A percentile compares a stretch with the other conserved stretches of the same genome.
These are phyloP conservation scores for Candolleomyces eurysporus DNA, from an alignment of 768 basidiomycete species.

Conservation along the genomic window DNA sequence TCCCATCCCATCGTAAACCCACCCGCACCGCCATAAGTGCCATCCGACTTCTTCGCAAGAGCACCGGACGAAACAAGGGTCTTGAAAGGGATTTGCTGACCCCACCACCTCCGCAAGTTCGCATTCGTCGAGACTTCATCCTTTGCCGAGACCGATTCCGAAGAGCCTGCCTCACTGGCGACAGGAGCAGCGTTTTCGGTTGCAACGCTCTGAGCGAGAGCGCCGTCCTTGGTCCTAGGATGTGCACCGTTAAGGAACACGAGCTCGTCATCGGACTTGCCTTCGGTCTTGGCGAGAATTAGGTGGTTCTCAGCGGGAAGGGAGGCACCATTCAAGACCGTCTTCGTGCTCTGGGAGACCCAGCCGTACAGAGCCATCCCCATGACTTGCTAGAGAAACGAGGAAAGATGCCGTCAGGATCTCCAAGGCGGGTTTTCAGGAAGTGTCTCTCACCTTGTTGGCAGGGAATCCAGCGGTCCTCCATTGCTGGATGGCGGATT, in stretches of 20 bases:
- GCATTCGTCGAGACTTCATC: slow-evolving; percentile 14
- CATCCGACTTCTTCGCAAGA: slow-evolving; percentile 42
- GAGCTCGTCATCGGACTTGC: slow-evolving; percentile 24
- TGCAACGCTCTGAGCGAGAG: slow-evolving; percentile 7
- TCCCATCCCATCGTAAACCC: slow-evolving; percentile 65
- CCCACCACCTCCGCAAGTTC: slow-evolving; percentile 42
- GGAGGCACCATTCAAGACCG: slow-evolving; percentile 39
- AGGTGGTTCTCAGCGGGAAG: slow-evolving; percentile 36
- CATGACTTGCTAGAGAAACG: slow-evolving; percentile 44
- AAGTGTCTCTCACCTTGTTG: slow-evolving; percentile 38
- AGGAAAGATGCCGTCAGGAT: neutral
- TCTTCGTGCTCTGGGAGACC: slow-evolving; percentile 53
- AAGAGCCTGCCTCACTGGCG: neutral
- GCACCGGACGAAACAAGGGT: slow-evolving; percentile 47
- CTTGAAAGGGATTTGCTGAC: slow-evolving; percentile 54
- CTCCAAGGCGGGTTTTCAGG: slow-evolving; percentile 32
- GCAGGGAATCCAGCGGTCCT: slow-evolving; percentile 65
- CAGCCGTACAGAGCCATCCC: slow-evolving; percentile 71
- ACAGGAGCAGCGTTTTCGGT: neutral
- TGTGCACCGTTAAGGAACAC: slow-evolving; percentile 50
- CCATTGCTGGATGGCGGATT: slow-evolving; percentile 62
- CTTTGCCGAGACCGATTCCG: slow-evolving; percentile 4
- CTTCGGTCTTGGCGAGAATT: slow-evolving; percentile 42
- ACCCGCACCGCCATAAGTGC: slow-evolving; percentile 44
- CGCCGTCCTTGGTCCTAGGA: slow-evolving; percentile 19